These are phyloP conservation scores for Omphalea diandra DNA, from an alignment of 441 rosid genomes.

Conservation along the genomic window DNA sequence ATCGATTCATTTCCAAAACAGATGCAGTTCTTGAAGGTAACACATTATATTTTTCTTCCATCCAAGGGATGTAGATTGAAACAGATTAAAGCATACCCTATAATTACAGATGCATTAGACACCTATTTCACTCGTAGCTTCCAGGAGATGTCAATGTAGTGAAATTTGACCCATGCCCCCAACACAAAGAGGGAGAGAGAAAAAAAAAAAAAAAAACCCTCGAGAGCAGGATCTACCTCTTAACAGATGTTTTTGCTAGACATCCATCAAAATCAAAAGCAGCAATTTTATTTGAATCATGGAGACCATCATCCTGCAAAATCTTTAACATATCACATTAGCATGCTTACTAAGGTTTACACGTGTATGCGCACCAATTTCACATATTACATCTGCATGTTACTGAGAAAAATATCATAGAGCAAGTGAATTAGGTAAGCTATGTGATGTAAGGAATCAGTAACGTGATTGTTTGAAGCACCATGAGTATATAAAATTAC, in stretches of 20 bases:
- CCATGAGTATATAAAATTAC: neutral
- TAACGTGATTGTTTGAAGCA: neutral
- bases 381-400: neutral
- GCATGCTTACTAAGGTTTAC: neutral
- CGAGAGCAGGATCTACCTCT: slow-evolving; percentile 39
- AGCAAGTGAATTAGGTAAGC: neutral
- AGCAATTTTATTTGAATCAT: slow-evolving; percentile 77
- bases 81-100: neutral
- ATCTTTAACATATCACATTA: slow-evolving; percentile 4
- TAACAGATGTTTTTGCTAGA: slow-evolving; percentile 82
- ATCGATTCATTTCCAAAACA: too few species aligned
- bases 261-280: slow-evolving; percentile 98
- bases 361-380: neutral
- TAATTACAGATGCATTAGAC: too few species aligned
- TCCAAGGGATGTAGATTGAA: neutral
- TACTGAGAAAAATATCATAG: neutral
- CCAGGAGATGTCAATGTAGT: neutral
- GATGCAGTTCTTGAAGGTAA: neutral
- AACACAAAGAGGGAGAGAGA: too few species aligned
- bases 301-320: slow-evolving; percentile 77
- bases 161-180: too few species aligned
- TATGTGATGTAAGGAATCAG: neutral
- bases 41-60: neutral
- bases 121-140: neutral
- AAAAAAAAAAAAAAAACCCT: neutral